Conservation (phyloP, 345 rosid genomes). For the Lumnitzera littorea region DNA sequence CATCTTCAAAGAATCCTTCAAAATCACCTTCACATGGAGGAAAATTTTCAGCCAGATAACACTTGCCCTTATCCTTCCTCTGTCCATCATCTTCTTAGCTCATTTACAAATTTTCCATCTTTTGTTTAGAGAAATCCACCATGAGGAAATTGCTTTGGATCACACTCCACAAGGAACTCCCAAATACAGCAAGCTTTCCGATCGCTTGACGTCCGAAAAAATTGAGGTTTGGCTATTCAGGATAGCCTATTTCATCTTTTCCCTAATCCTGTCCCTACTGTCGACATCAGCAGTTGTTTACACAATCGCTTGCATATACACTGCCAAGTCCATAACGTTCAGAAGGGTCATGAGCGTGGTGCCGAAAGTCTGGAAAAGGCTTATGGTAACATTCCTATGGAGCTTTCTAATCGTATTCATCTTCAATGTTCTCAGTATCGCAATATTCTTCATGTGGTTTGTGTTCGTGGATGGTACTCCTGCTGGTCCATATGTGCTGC, state of each 20-base stretch:
- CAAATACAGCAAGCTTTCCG: not conserved
- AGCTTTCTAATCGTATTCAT: conserved; percentile 19
- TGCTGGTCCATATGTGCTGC: not conserved
- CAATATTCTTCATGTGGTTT: conserved; percentile 2
- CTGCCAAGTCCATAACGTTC: conserved; percentile 25
- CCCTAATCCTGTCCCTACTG: conserved; percentile 40
- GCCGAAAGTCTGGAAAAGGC: conserved; percentile 49
- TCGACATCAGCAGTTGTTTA: conserved; percentile 47
- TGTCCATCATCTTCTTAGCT: conserved; percentile 38
- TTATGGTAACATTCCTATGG: conserved; percentile 35
- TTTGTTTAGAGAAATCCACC: conserved; percentile 16
- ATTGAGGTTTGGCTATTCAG: conserved; percentile 28
- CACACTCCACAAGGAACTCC: conserved; percentile 11
- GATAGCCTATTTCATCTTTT: conserved; percentile 25
- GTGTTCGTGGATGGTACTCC: not conserved
- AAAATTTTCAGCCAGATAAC: conserved; percentile 45
- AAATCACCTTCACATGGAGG: conserved; percentile 37
- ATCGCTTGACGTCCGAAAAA: conserved; percentile 23
- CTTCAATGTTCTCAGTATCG: conserved; percentile 15
- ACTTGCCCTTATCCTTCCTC: conserved; percentile 41
- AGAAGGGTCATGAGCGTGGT: conserved; percentile 33
- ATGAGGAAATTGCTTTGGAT: conserved; percentile 9
- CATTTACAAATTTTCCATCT: conserved; percentile 26
- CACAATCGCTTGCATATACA: conserved; percentile 40
- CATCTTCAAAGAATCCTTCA: conserved; percentile 35